Percentiles rank a stretch among this genome's conserved stretches.
phyloP scores from a whole-genome alignment of 805 yeast species.

The Hemisphaericaspora nanyangensis region DNA sequence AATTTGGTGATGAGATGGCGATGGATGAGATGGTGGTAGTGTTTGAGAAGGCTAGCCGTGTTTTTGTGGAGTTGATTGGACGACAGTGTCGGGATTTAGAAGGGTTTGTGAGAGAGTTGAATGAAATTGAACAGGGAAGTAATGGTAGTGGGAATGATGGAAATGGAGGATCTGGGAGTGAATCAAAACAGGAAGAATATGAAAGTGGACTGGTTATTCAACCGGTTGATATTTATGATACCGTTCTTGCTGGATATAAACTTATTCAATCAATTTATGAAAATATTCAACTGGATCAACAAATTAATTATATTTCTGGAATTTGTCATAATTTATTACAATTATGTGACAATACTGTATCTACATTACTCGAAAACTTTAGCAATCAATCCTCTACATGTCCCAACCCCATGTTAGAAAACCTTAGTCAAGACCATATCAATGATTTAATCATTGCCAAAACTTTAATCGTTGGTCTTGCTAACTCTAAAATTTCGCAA shows the following conservation, averaged over 20 bases:
- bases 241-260: constrained; percentile 25
- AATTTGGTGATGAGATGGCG: constrained; percentile 8
- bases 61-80: constrained; percentile 23
- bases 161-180: background rate
- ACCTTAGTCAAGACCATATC: constrained; percentile 22
- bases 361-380: constrained; percentile 15
- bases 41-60: constrained; percentile 14
- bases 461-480: constrained; percentile 24
- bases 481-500: constrained; percentile 18
- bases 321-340: constrained; percentile 18
- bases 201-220: constrained; percentile 24
- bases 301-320: background rate
- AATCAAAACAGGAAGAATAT: constrained; percentile 12
- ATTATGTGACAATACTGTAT: constrained; percentile 16
- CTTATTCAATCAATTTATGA: constrained; percentile 31
- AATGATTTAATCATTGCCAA: constrained; percentile 30
- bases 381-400: constrained; percentile 12
- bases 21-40: constrained; percentile 12
- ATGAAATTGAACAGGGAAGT: constrained; percentile 7
- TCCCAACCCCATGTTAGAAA: constrained; percentile 21
- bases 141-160: constrained; percentile 1
- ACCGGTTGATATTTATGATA: constrained; percentile 34
- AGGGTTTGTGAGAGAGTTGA: constrained; percentile 22
- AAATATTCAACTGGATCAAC: constrained; percentile 10
- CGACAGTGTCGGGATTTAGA: constrained; percentile 24